These are phyloP conservation scores for Yamadazyma kanchanaburiensis DNA, from an alignment of 1,139 yeast species.

Conservation along the genomic window DNA sequence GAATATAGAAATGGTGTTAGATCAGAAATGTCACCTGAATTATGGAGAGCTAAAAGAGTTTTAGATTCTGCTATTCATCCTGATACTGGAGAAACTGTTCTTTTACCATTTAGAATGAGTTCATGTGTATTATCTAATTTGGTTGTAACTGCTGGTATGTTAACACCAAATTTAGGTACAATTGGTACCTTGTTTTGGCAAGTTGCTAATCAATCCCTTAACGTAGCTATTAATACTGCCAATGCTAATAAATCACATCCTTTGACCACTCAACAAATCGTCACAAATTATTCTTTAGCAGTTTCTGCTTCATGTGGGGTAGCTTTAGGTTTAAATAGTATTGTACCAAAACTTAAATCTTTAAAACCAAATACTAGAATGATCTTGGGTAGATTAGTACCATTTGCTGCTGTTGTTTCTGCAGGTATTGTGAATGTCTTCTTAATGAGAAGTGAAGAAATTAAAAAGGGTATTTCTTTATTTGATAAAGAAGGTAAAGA, in stretches of 20 bases:
- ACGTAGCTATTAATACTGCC: slow-evolving; percentile 94
- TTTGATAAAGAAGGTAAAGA: slow-evolving; percentile 63
- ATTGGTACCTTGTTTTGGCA: slow-evolving; percentile 96
- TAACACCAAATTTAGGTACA: slow-evolving; percentile 88
- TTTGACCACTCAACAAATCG: slow-evolving; percentile 69
- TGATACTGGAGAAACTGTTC: slow-evolving; percentile 90
- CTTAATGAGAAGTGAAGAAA: slow-evolving; percentile 93
- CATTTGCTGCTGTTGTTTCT: slow-evolving; percentile 96
- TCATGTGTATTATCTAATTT: slow-evolving; percentile 89
- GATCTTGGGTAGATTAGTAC: slow-evolving; percentile 81
- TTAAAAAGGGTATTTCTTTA: slow-evolving; percentile 77
- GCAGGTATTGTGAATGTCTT: slow-evolving; percentile 95
- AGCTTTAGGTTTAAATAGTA: slow-evolving; percentile 84
- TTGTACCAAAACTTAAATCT: slow-evolving; percentile 76
- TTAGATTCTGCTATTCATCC: slow-evolving; percentile 91
- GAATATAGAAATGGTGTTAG: slow-evolving; percentile 69
- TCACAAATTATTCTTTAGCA: slow-evolving; percentile 78
- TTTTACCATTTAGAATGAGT: slow-evolving; percentile 95
- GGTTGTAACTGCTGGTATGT: slow-evolving; percentile 96
- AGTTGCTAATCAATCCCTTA: slow-evolving; percentile 91
- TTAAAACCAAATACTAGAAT: slow-evolving; percentile 66
- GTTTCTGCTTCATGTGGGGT: slow-evolving; percentile 94
- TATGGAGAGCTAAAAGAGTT: slow-evolving; percentile 86
- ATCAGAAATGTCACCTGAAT: slow-evolving; percentile 65
- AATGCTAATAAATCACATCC: slow-evolving; percentile 96